phyloP scores from a whole-genome alignment of 371 early-diverging fungal species.

The Dichotomocladium elegans region DNA sequence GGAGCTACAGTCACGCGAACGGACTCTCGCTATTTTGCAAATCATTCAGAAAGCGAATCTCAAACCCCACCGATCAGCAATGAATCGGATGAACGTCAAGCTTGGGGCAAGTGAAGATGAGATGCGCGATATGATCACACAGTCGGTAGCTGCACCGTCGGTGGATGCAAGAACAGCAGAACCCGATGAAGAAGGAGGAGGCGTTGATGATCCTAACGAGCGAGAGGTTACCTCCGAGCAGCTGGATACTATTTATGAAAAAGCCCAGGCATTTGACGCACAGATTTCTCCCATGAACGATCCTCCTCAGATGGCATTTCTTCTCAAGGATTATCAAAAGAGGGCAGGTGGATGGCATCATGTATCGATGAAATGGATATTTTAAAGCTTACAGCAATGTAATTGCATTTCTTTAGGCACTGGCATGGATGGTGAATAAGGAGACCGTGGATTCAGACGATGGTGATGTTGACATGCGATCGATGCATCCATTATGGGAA shows the following conservation, averaged over 20 bases:
- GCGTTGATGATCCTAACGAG: conserved; percentile 26
- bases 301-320: conserved; percentile 43
- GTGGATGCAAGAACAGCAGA: neutral
- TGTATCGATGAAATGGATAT: neutral
- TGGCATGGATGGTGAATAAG: conserved; percentile 64
- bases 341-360: conserved; percentile 20
- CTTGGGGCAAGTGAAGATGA: conserved; percentile 14
- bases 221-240: conserved; percentile 55
- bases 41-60: conserved; percentile 38
- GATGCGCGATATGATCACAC: conserved; percentile 22
- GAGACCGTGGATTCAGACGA: conserved; percentile 30
- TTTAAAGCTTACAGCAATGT: too few relatives aligned
- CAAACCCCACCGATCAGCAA: conserved; percentile 32
- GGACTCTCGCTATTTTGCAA: conserved; percentile 42
- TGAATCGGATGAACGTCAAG: conserved; percentile 20
- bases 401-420: conserved; percentile 29
- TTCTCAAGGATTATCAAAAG: conserved; percentile 63
- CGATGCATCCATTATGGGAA: conserved; percentile 67
- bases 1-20: conserved; percentile 19
- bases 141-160: conserved; percentile 14
- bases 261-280: conserved; percentile 54
- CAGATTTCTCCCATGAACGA: conserved; percentile 49
- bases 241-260: conserved; percentile 58
- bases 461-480: conserved; percentile 28
- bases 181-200: conserved; percentile 3